Conservation (phyloP, 106 monocot species). For the Dendrobium huoshanense region DNA sequence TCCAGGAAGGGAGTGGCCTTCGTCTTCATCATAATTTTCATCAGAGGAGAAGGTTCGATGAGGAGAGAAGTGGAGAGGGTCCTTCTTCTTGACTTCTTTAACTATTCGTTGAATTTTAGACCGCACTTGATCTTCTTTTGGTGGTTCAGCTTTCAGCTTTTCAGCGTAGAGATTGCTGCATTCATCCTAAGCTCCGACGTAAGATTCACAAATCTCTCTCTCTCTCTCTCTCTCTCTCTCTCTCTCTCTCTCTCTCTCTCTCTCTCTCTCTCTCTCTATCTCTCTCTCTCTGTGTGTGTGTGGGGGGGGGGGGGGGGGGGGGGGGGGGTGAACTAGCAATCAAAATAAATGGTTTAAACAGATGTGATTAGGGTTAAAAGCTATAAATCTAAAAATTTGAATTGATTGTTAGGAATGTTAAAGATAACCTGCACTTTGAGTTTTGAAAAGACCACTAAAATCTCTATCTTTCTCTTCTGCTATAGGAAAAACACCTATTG, state of each 20-base stretch:
- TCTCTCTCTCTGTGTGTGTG: background rate
- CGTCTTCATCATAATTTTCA: background rate
- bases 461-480: no score
- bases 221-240: background rate
- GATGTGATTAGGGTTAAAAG: no score
- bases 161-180: background rate
- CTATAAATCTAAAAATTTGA: no score
- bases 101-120: background rate
- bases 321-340: background rate
- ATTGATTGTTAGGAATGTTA: no score
- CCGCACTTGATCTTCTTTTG: background rate
- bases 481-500: no score
- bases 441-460: no score
- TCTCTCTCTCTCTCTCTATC: background rate
- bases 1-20: background rate
- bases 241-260: background rate
- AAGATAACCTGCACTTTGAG: no score
- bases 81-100: background rate
- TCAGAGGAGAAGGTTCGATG: constrained; percentile 2
- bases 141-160: background rate
- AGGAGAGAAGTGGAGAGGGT: constrained; percentile 3
- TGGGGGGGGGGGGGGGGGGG: background rate
- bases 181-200: background rate
- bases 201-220: background rate
- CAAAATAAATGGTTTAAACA: background rate